phyloP scores from a whole-genome alignment of 2,329 filamentous ascomycete genomes.

The Shiraia bambusicola region DNA sequence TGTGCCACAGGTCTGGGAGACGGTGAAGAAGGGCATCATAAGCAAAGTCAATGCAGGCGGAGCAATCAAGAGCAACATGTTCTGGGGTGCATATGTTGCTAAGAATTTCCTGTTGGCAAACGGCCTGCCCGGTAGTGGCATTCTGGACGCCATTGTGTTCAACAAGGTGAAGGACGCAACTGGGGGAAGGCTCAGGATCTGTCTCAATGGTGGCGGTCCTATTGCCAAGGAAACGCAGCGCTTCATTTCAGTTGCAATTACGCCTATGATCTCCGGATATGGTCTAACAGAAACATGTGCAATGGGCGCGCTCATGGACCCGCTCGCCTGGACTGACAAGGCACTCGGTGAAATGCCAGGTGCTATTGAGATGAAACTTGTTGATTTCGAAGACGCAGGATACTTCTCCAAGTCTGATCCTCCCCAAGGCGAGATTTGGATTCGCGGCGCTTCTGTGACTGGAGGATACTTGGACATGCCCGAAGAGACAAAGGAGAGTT shows the following conservation, averaged over 20 bases:
- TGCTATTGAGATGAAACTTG: slow-evolving; percentile 84
- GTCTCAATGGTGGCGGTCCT: slow-evolving; percentile 91
- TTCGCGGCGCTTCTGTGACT: slow-evolving; percentile 75
- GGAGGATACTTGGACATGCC: slow-evolving; percentile 81
- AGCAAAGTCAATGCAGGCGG: slow-evolving; percentile 72
- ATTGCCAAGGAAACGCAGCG: slow-evolving; percentile 83
- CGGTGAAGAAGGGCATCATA: slow-evolving; percentile 91
- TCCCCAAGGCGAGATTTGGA: slow-evolving; percentile 89
- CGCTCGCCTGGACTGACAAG: slow-evolving; percentile 76
- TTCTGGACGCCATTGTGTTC: slow-evolving; percentile 85
- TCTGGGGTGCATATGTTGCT: slow-evolving; percentile 67
- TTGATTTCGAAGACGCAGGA: slow-evolving; percentile 84
- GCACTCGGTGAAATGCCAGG: slow-evolving; percentile 78
- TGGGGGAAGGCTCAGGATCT: slow-evolving; percentile 82
- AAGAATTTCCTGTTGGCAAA: slow-evolving; percentile 62
- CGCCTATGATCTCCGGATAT: slow-evolving; percentile 92
- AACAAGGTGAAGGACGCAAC: slow-evolving; percentile 88
- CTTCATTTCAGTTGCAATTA: slow-evolving; percentile 89
- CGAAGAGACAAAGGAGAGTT: slow-evolving; percentile 75
- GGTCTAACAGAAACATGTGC: slow-evolving; percentile 91
- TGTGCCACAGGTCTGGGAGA: slow-evolving; percentile 96
- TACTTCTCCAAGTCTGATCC: slow-evolving; percentile 74
- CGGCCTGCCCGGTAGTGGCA: slow-evolving; percentile 64
- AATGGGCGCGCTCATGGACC: slow-evolving; percentile 79
- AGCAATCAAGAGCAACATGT: slow-evolving; percentile 72